Base-by-base conservation (phyloP, 1,284 basidiomycete genomes). In the Neonothopanus nambi region DNA sequence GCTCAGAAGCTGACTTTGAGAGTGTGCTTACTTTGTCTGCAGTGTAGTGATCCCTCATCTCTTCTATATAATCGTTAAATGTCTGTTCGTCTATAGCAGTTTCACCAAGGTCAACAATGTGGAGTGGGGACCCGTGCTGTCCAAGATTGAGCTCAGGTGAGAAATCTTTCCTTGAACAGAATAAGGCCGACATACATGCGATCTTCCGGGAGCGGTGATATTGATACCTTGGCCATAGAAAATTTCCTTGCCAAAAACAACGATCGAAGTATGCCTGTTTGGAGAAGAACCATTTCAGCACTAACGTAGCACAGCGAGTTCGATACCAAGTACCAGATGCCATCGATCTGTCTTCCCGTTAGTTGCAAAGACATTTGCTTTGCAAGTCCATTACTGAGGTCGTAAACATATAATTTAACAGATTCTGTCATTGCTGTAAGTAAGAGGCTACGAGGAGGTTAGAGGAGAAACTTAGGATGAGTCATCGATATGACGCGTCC, bases 141-240 rank as follows among this genome's bases (percentile, higher is more conserved):
- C 24, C 28, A n/a, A 11, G 59, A 44, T 54, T 52, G 18, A 57
- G 46, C 15, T 39, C 20, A 33, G 3, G 30, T 33, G 9, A 33
- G 26, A 17, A 54, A 51, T 45, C 48, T 15, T 5, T 52, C 30
- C 55, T 51, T 40, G 36, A 40, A 35, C 37, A 42, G 5, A 26
- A 26, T 36, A 56, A 64, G 30, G 13, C 42, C 46, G 74, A 42
- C 85, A 55, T 65, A 90, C 90, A 74, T 93, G 91, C 6, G 92
- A 92, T 60, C 74, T 75, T 12, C 92, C 92, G 0, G 93, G 93
- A 5, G 60, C 58, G 0, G 84, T 79, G 23, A 76, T 75, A 61
- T 63, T 71, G 52, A 97, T 93, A 6, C 94, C 95, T 63, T 87
- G 91, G 1, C 94, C 94, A 66, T 94, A 97, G 64, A 91, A 95